Conservation (phyloP, 1,139 yeast genomes). For the Candida smagusa region DNA sequence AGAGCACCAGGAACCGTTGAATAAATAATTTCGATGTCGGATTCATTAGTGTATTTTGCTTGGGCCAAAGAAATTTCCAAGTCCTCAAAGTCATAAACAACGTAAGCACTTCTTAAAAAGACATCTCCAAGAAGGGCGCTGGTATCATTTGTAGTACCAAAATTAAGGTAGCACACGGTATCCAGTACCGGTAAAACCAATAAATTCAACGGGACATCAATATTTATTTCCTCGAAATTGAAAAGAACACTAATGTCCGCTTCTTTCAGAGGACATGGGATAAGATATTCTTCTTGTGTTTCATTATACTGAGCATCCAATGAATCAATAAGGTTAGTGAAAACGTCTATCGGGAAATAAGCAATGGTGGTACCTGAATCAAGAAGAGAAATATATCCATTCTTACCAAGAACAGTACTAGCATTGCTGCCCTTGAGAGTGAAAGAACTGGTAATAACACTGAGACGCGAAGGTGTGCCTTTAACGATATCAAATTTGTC, state of each 20-base stretch:
- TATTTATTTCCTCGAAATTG: constrained; percentile 50
- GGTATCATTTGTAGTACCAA: background rate
- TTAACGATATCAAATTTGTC: constrained; percentile 1
- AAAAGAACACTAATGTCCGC: constrained; percentile 25
- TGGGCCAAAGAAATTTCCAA: constrained; percentile 17
- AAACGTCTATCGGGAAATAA: constrained; percentile 20
- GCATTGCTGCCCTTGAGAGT: background rate
- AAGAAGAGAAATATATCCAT: constrained; percentile 20
- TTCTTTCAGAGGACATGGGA: constrained; percentile 18
- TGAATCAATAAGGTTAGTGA: constrained; percentile 13
- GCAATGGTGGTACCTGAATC: constrained; percentile 42
- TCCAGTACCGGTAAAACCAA: constrained; percentile 17
- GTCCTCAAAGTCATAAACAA: constrained; percentile 20
- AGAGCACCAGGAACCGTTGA: constrained; percentile 44
- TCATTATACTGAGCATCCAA: constrained; percentile 30
- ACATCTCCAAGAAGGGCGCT: constrained; percentile 13
- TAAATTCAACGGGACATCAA: constrained; percentile 45
- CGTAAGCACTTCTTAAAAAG: constrained; percentile 19
- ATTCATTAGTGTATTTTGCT: constrained; percentile 11
- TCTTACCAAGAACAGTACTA: background rate
- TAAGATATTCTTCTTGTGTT: constrained; percentile 25
- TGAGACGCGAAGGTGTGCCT: background rate
- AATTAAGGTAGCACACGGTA: constrained; percentile 19
- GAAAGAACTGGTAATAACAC: background rate
- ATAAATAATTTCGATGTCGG: constrained; percentile 25